Evolutionary conservation across 1,284 basidiomycete species (phyloP), one percentile per base, ranked within the genome.

Genomic region (Apiotrichum laibachii): DNA sequence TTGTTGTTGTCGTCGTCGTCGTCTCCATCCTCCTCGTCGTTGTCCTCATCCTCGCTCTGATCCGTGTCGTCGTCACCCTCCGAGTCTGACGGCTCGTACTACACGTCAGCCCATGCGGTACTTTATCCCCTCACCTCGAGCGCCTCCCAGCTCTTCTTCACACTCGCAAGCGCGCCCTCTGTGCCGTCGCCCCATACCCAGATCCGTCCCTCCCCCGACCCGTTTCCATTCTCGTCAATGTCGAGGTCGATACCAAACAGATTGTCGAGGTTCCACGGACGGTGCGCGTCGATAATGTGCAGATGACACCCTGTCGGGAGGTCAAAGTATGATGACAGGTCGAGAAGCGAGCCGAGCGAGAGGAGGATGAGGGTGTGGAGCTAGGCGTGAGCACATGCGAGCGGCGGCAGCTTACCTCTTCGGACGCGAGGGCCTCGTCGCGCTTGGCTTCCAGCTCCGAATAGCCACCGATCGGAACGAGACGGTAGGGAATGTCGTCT

Each of bases 251-350:
- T 83, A 9, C 86, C 86, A 75, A 96, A 99, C 33, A 98, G 80
- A 79, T 88, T 97, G 47, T 87, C 84, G 70, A 99, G 81, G 77
- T 95, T 93, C 77, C 90, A 88, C 7, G 96, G 96, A 42, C 96
- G 84, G 54, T 88, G 86, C 10, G 93, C 91, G 77, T 99, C 96
- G 76, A 99, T 90, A 69, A 99, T 86, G 80, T 99, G 96, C 34
- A 93, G 84, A 19, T 84, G 85, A 88, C 81, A 64, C 70, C 69
- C 65, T 39, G 56, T 65, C 43, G 71, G 73, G 0, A 78, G 66
- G 1, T 73, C 69, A 59, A 82, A 81, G 64, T 79, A 80, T n/a
- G 75, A 67, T 1, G 90, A 85, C 9, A 99, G 82, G 64, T 95
- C 90, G 39, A 93, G 83, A 53, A 95, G 85, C 1, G 88, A 87